These are phyloP conservation scores for Globisporangium nagaii DNA, from an alignment of 352 stramenopile species.

Conservation along the genomic window DNA sequence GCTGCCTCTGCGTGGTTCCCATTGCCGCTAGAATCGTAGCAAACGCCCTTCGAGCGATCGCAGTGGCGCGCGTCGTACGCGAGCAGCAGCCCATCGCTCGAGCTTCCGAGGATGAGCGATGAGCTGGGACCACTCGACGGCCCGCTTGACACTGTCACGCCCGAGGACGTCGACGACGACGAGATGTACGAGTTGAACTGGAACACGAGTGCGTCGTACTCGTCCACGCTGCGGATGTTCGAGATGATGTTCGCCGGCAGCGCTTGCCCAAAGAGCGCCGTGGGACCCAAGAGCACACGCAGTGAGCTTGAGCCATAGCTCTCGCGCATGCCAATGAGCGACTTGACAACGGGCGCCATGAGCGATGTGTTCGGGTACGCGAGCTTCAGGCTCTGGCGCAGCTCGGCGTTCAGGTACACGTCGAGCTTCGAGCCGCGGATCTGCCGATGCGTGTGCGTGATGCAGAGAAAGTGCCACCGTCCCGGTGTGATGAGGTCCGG, in stretches of 20 bases:
- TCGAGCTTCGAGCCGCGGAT: slow-evolving; percentile 81
- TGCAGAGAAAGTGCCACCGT: slow-evolving; percentile 76
- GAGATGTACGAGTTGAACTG: slow-evolving; percentile 79
- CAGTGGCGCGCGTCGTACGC: slow-evolving; percentile 65
- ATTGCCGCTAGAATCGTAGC: slow-evolving; percentile 67
- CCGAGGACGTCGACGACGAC: slow-evolving; percentile 54
- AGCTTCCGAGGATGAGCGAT: slow-evolving; percentile 18
- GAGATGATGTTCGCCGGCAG: slow-evolving; percentile 52
- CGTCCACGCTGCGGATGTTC: slow-evolving; percentile 62
- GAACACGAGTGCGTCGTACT: slow-evolving; percentile 70
- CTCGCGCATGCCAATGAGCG: slow-evolving; percentile 73
- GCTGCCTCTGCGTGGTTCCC: slow-evolving; percentile 55
- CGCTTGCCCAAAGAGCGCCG: slow-evolving; percentile 51
- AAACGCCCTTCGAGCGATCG: slow-evolving; percentile 51
- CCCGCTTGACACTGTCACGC: slow-evolving; percentile 17
- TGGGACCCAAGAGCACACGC: slow-evolving; percentile 59
- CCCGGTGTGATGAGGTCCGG: slow-evolving; percentile 59
- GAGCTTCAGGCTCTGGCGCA: slow-evolving; percentile 67
- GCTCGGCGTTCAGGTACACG: slow-evolving; percentile 70
- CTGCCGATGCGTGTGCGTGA: slow-evolving; percentile 81
- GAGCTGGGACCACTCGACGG: slow-evolving; percentile 10
- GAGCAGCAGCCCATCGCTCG: slow-evolving; percentile 51
- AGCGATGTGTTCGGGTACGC: slow-evolving; percentile 75
- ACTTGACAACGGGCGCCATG: slow-evolving; percentile 73
- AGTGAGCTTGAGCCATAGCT: slow-evolving; percentile 55